These are phyloP conservation scores for Trametes cingulata DNA, from an alignment of 768 basidiomycete species.

Conservation along the genomic window DNA sequence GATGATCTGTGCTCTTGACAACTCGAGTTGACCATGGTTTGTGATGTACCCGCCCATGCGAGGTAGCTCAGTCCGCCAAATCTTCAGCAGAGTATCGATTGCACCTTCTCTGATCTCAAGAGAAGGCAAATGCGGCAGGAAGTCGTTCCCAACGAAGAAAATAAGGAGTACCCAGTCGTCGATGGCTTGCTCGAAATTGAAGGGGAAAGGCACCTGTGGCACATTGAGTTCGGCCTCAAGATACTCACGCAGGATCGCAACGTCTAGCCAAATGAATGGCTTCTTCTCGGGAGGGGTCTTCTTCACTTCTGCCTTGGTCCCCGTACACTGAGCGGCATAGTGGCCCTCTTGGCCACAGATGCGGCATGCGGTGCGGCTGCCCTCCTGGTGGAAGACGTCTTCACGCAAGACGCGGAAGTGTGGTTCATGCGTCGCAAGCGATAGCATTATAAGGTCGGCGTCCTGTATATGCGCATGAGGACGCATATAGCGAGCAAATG, in stretches of 20 bases:
- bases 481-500: background rate
- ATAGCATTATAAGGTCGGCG: conserved; percentile 98
- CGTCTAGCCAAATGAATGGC: conserved; percentile 99
- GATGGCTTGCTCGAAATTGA: conserved; percentile 93
- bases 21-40: conserved; percentile 85
- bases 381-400: conserved; percentile 93
- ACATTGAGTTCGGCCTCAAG: conserved; percentile 94
- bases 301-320: conserved; percentile 65
- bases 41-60: conserved; percentile 98
- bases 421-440: conserved; percentile 98
- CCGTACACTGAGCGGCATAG: conserved; percentile 93
- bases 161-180: conserved; percentile 99
- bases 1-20: conserved; percentile 88
- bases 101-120: conserved; percentile 99
- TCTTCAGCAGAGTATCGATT: conserved; percentile 93
- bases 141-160: conserved; percentile 99
- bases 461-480: conserved; percentile 54
- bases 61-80: conserved; percentile 92
- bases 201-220: conserved; percentile 74
- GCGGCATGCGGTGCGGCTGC: conserved; percentile 74
- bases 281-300: conserved; percentile 78
- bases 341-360: conserved; percentile 95
- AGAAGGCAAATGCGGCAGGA: conserved; percentile 96
- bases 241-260: conserved; percentile 94
- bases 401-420: conserved; percentile 96